Base-by-base conservation (phyloP, 345 rosid genomes). In the Streptanthus diversifolius region DNA sequence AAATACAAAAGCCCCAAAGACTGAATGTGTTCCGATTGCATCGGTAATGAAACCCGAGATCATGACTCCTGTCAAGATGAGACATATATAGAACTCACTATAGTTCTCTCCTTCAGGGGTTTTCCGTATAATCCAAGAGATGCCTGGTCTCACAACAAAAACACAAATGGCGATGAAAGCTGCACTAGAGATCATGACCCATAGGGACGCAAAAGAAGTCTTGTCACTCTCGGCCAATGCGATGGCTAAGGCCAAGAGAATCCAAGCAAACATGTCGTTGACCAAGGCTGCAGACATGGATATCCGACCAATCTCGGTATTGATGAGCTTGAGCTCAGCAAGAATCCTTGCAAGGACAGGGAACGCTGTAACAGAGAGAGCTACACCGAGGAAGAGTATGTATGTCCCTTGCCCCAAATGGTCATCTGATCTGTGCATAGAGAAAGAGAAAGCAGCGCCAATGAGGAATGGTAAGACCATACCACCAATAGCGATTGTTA, bases 11-110 rank as follows among this genome's bases (percentile, higher is more conserved):
- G 99, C 99, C 11, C 99, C 99, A 35, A 91, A 87, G 30, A 91
- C 95, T 3, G 93, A 88, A 78, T 95, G 99, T 33, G 99, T 95
- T 56, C 99, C 99, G 2, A 95, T 85, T 21, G 99, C 87, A 60
- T 91, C 99, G 0, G 99, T 95, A 35, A 91, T 76, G 84, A 95
- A 91, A 24, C 96, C 99, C 0, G 92, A 82, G 72, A 95, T 85
- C 96, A 93, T 93, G 3, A 91, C 96, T 47, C 99, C 99, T 0
- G 96, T 95, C 10, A 95, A 90, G 66, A 95, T 91, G 17, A 95
- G 72, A 51, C 96, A 91, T 24, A 95, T 81, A 40, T 84, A 77
- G 82, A 88, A 88, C 55, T 95, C 99, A 60, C 90, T 87, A 41
- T 80, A 85, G 21, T 85, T 80, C 78, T 95, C 99, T 35, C 99